These are phyloP conservation scores for Diaporthe velutina DNA, from an alignment of 2,329 filamentous ascomycete species.

Conservation along the genomic window DNA sequence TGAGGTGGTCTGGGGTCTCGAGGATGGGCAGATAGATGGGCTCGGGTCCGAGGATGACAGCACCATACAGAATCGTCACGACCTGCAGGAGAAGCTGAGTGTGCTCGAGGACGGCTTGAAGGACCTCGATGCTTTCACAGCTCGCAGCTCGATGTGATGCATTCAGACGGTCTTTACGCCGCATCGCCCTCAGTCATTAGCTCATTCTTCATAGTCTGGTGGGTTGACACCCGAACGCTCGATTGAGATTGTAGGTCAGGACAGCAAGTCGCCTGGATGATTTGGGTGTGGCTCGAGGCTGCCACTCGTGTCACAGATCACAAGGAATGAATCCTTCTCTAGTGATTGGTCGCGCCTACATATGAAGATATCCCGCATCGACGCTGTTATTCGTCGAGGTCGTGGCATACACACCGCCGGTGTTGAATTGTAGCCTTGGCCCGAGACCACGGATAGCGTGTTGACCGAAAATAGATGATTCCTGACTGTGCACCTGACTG, in stretches of 20 bases:
- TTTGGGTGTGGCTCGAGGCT: background rate
- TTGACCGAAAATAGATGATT: background rate
- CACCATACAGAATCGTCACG: constrained; percentile 42
- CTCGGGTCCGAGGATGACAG: constrained; percentile 45
- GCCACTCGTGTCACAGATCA: background rate
- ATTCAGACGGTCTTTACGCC: background rate
- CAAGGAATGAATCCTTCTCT: background rate
- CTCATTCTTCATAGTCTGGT: no score
- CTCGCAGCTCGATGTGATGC: constrained; percentile 38
- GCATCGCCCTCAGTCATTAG: background rate
- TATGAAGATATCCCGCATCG: background rate
- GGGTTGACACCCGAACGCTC: background rate
- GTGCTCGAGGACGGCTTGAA: constrained; percentile 44
- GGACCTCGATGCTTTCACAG: constrained; percentile 45
- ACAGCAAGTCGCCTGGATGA: background rate
- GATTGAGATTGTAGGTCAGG: background rate
- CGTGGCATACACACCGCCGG: background rate
- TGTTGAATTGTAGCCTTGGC: background rate
- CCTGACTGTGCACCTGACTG: background rate
- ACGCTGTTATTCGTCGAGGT: background rate
- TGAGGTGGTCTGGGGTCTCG: constrained; percentile 45
- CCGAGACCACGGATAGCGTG: background rate
- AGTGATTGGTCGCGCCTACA: background rate
- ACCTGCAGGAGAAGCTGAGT: constrained; percentile 41
- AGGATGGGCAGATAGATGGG: constrained; percentile 42